These are phyloP conservation scores for Annulohypoxylon bovei DNA, from an alignment of 495 filamentous ascomycete species.

Conservation along the genomic window DNA sequence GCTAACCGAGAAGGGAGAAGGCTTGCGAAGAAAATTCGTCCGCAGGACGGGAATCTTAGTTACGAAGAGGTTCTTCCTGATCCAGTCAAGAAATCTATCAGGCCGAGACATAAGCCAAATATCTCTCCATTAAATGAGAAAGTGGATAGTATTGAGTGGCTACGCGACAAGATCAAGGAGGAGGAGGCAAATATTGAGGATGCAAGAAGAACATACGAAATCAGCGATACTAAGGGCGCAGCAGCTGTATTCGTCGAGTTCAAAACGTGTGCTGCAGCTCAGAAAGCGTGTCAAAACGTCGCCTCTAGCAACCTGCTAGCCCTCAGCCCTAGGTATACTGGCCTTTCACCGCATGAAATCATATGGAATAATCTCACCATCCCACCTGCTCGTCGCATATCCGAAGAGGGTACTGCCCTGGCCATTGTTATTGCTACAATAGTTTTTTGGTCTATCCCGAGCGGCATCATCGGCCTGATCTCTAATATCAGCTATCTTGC, in stretches of 20 bases:
- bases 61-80: slow-evolving; percentile 58
- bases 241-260: slow-evolving; percentile 81
- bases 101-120: slow-evolving; percentile 63
- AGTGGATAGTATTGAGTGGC: slow-evolving; percentile 89
- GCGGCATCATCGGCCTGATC: slow-evolving; percentile 78
- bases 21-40: slow-evolving; percentile 56
- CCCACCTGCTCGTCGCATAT: slow-evolving; percentile 80
- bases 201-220: slow-evolving; percentile 68
- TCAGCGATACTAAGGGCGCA: slow-evolving; percentile 65
- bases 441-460: slow-evolving; percentile 91
- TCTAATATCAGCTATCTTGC: slow-evolving; percentile 80
- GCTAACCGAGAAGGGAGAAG: slow-evolving; percentile 67
- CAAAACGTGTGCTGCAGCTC: slow-evolving; percentile 76
- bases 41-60: slow-evolving; percentile 61
- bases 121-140: slow-evolving; percentile 63
- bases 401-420: slow-evolving; percentile 71
- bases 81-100: slow-evolving; percentile 61
- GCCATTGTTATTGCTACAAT: slow-evolving; percentile 73
- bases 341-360: slow-evolving; percentile 78
- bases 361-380: slow-evolving; percentile 87
- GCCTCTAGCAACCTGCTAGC: slow-evolving; percentile 82
- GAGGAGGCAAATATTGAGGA: slow-evolving; percentile 78
- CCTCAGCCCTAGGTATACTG: slow-evolving; percentile 85
- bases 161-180: slow-evolving; percentile 75
- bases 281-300: slow-evolving; percentile 82